Conservation (phyloP, 768 basidiomycete genomes). For the Lentinula boryana region DNA sequence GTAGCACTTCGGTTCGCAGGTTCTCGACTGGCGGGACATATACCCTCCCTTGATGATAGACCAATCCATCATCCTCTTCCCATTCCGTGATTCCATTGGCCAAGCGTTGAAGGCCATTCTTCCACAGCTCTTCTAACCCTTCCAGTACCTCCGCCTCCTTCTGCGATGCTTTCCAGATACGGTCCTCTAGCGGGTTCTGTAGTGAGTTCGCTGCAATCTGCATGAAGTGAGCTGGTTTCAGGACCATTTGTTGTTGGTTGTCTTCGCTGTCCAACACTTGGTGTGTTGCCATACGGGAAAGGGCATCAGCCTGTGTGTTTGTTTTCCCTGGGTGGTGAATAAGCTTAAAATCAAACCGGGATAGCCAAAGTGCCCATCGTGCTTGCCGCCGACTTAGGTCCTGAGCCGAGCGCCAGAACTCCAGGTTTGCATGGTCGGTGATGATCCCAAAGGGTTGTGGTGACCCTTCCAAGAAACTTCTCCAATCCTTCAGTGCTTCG, state of each 20-base stretch:
- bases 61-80: not conserved
- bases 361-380: too few species aligned
- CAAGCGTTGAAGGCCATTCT: not conserved
- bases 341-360: too few species aligned
- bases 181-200: not conserved
- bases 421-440: too few species aligned
- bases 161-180: not conserved
- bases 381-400: not conserved
- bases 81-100: not conserved
- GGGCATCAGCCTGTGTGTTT: not conserved
- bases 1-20: too few species aligned
- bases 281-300: not conserved
- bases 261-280: not conserved
- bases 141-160: too few species aligned
- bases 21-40: not conserved
- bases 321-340: not conserved
- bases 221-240: not conserved
- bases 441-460: too few species aligned
- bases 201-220: not conserved
- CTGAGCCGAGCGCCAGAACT: not conserved
- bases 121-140: not conserved
- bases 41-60: constrained; percentile 1
- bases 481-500: too few species aligned
- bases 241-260: not conserved
- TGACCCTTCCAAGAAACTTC: too few species aligned